These are phyloP conservation scores for Podosphaera leucotricha DNA, from an alignment of 2,329 filamentous ascomycete species.

Conservation along the genomic window DNA sequence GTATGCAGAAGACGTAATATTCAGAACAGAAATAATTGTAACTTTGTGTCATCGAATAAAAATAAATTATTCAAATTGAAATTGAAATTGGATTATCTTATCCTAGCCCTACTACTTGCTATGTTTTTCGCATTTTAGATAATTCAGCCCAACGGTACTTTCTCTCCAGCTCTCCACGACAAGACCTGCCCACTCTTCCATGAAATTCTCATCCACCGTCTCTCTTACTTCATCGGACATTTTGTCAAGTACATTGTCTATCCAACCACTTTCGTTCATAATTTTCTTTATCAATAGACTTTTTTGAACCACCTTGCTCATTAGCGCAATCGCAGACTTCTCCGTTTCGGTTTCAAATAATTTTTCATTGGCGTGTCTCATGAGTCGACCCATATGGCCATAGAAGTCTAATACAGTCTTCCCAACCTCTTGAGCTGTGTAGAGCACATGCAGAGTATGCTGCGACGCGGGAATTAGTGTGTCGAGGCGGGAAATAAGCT, in stretches of 20 bases:
- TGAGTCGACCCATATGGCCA: conserved; percentile 6
- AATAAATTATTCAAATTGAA: too few relatives aligned
- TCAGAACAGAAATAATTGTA: conserved; percentile 16
- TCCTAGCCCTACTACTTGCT: not conserved
- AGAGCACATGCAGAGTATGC: conserved; percentile 12
- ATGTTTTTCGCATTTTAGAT: conserved; percentile 4
- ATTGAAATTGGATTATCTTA: not conserved
- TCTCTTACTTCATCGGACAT: conserved; percentile 4
- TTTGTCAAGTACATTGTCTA: conserved; percentile 13
- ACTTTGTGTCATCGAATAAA: too few relatives aligned
- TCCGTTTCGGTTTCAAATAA: conserved; percentile 6
- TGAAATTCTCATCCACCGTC: conserved; percentile 11
- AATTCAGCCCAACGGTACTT: conserved; percentile 11
- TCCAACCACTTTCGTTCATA: conserved; percentile 16
- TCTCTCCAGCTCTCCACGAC: conserved; percentile 16
- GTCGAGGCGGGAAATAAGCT: conserved; percentile 2
- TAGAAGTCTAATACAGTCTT: conserved; percentile 6
- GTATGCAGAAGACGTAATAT: conserved; percentile 13
- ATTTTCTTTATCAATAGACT: conserved; percentile 9
- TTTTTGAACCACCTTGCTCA: conserved; percentile 7
- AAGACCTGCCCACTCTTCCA: conserved; percentile 15
- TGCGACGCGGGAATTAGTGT: conserved; percentile 6
- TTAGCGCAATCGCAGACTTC: conserved; percentile 4
- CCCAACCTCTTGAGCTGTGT: conserved; percentile 11
- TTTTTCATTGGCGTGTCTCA: conserved; percentile 4